Base-by-base conservation (phyloP, 1,284 basidiomycete species). In the Chalciporus sp. region DNA sequence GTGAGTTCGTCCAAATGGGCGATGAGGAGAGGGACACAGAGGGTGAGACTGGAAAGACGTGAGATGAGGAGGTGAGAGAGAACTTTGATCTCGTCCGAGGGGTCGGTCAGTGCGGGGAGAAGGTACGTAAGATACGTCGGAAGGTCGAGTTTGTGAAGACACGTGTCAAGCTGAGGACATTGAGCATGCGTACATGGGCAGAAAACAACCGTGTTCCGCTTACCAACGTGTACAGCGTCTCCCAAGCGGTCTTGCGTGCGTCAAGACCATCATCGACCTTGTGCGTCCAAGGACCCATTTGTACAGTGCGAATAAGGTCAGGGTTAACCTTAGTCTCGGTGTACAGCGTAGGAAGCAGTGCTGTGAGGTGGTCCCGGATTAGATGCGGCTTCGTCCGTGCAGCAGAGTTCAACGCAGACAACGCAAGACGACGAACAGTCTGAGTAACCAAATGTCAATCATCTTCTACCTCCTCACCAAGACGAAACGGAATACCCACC, bases 281-380 rank as follows among this genome's bases (percentile, higher is more conserved):
- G 72, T 96, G 94, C 50, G 91, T 95, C 89, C 95, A 99, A 1
- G 97, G 97, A 14, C 97, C 97, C 97, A 99, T 98, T 67, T 93
- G 88, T 8, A 99, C 95, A 7, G 90, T 92, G 29, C 93, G 85
- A 64, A 98, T 89, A 51, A 98, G 84, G 35, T 90, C 86, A 14
- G 84, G 80, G 63, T 94, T 92, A 64, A 95, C 74, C 31, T 81
- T 72, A 0, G 94, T 96, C 74, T 96, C 93, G 46, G 82, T 79
- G 74, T 98, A 98, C 17, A 99, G 77, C 54, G 81, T 82, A 0
- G 95, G 94, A 43, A 98, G 77, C 2, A 99, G 78, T 0, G 79
- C 71, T 1, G 77, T 69, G 19, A 99, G 79, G 63, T 95, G 91
- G 27, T 97, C 93, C 31, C 89, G 82, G 61, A 99, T 85, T 41